Conservation (phyloP, 1,139 yeast species). For the Debaryomyces robertsiae region DNA sequence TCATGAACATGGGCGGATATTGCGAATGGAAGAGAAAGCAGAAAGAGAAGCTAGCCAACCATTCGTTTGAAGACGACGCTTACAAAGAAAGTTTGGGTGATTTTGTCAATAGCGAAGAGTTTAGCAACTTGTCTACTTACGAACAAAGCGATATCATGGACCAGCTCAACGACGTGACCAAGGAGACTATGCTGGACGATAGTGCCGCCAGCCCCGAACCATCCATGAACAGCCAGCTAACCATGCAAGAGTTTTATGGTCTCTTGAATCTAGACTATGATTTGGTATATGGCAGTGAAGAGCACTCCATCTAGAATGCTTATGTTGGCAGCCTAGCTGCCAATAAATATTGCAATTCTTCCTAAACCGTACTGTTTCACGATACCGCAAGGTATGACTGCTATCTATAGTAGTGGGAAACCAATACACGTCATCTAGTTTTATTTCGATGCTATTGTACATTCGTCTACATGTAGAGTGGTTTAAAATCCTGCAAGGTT, state of each 20-base stretch:
- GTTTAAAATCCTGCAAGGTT: no score
- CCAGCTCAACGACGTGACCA: constrained; percentile 6
- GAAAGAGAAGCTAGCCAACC: constrained; percentile 10
- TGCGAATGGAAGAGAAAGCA: constrained; percentile 13
- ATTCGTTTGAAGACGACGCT: constrained; percentile 10
- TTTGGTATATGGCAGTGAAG: constrained; percentile 15
- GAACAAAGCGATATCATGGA: constrained; percentile 15
- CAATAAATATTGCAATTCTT: no score
- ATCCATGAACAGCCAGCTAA: constrained; percentile 13
- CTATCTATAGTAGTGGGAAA: no score
- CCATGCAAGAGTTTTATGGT: constrained; percentile 20
- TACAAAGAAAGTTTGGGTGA: constrained; percentile 9
- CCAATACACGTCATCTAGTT: no score
- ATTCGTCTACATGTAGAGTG: no score
- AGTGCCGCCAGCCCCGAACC: constrained; percentile 3
- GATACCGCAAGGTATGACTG: no score
- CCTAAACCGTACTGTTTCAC: no score
- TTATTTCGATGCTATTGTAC: no score
- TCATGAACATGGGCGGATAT: constrained; percentile 18
- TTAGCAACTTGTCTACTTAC: constrained; percentile 13
- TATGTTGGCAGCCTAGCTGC: background rate
- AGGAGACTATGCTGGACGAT: constrained; percentile 4
- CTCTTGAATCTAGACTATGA: constrained; percentile 19
- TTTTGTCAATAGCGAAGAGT: constrained; percentile 17
- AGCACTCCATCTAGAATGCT: background rate